These are phyloP conservation scores for Mycena haematopus DNA, from an alignment of 768 basidiomycete genomes.

Conservation along the genomic window DNA sequence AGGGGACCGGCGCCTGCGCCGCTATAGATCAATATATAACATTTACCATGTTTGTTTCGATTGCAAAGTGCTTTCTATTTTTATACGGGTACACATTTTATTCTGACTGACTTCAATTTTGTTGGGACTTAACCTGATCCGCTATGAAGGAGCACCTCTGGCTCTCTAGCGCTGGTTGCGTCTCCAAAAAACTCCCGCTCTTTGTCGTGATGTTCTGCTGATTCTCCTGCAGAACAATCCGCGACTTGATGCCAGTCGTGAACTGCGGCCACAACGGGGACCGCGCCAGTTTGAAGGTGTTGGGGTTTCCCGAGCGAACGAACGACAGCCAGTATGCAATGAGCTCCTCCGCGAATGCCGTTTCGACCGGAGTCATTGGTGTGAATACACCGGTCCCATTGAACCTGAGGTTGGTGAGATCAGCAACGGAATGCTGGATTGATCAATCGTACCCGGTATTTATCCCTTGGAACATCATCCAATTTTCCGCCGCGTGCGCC, in stretches of 20 bases:
- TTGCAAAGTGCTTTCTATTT: neutral
- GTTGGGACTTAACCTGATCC: conserved; percentile 39
- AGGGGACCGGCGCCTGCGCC: too few species aligned
- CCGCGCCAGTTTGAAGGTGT: conserved; percentile 56
- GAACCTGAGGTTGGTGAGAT: conserved; percentile 34
- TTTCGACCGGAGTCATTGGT: conserved; percentile 50
- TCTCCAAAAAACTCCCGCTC: conserved; percentile 51
- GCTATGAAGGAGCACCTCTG: conserved; percentile 46
- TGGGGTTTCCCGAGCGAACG: conserved; percentile 62
- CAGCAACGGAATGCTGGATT: neutral
- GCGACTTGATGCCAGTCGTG: conserved; percentile 34
- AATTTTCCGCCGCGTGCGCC: conserved; percentile 65
- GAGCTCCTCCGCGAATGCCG: conserved; percentile 61
- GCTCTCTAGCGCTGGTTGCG: conserved; percentile 44
- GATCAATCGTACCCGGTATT: conserved; percentile 57
- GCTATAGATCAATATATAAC: too few species aligned
- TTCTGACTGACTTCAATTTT: conserved; percentile 37
- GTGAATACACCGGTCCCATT: conserved; percentile 63
- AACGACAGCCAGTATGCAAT: conserved; percentile 74
- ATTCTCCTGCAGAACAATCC: conserved; percentile 55
- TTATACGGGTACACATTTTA: neutral
- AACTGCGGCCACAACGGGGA: conserved; percentile 60
- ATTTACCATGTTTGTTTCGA: too few species aligned
- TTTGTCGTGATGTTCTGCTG: conserved; percentile 33
- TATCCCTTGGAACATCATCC: conserved; percentile 70